phyloP scores from a whole-genome alignment of 1,139 yeast genomes.

The Saccharomyces hybrid region DNA sequence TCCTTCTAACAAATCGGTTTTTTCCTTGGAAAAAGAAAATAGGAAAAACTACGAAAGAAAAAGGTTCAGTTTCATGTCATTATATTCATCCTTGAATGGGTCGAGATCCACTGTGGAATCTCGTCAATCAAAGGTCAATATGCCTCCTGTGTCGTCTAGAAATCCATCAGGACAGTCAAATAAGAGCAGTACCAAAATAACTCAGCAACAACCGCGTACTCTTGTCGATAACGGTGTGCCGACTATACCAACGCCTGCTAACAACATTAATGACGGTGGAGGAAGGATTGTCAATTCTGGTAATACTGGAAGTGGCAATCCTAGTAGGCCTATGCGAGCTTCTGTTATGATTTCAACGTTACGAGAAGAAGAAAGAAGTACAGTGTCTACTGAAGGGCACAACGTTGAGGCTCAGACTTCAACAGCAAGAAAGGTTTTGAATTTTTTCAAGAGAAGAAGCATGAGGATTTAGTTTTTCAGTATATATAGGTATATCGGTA shows the following conservation, averaged over 20 bases:
- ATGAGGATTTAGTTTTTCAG: slow-evolving; percentile 30
- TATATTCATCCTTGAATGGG: slow-evolving; percentile 21
- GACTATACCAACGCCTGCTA: neutral
- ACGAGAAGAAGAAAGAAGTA: slow-evolving; percentile 4
- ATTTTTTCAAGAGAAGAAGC: slow-evolving; percentile 73
- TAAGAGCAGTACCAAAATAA: neutral
- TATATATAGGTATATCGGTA: neutral
- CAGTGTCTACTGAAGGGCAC: slow-evolving; percentile 4
- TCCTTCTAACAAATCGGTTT: neutral
- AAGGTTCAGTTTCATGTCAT: slow-evolving; percentile 26
- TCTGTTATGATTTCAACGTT: slow-evolving; percentile 18
- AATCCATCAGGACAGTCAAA: neutral
- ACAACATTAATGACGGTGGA: neutral
- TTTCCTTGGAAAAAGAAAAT: slow-evolving; percentile 1
- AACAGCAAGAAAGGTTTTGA: slow-evolving; percentile 72
- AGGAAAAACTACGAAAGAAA: slow-evolving; percentile 11
- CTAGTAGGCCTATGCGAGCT: neutral
- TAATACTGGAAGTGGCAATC: neutral
- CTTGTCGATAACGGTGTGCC: neutral
- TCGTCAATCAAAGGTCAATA: slow-evolving; percentile 5
- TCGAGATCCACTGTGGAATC: slow-evolving; percentile 19
- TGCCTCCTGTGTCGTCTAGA: neutral
- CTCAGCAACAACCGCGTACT: neutral
- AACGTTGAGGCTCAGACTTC: slow-evolving; percentile 30
- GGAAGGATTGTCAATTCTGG: neutral